phyloP scores from a whole-genome alignment of 805 yeast species.

The Yamadazyma tumulicola region DNA sequence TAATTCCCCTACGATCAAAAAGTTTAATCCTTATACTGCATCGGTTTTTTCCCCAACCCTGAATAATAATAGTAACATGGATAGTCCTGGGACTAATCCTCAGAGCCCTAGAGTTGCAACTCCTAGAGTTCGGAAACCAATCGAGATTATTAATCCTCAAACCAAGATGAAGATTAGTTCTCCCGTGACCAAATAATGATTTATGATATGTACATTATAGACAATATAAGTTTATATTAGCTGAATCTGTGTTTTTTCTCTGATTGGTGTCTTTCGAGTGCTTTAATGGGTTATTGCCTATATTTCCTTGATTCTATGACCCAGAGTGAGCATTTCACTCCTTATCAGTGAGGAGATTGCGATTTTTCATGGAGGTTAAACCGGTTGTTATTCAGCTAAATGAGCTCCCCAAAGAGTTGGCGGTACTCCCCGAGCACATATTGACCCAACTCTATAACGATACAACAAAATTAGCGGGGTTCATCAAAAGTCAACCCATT shows the following conservation, averaged over 20 bases:
- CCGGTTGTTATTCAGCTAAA: conserved; percentile 1
- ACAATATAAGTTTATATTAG: conserved; percentile 1
- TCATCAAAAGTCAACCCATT: conserved; percentile 18
- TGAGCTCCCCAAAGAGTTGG: conserved; percentile 23
- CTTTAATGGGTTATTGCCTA: too few relatives aligned
- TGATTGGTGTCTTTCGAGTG: background rate
- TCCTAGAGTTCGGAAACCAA: conserved; percentile 55
- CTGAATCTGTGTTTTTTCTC: background rate
- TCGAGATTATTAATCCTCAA: conserved; percentile 62
- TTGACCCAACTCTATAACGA: conserved; percentile 23
- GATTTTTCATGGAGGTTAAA: too few relatives aligned
- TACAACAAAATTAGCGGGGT: conserved; percentile 22
- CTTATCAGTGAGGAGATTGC: background rate
- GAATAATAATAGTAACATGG: conserved; percentile 1
- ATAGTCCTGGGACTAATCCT: conserved; percentile 10
- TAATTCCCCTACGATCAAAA: conserved; percentile 37
- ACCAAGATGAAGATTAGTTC: conserved; percentile 56
- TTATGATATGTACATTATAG: conserved; percentile 10
- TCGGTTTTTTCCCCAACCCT: conserved; percentile 52
- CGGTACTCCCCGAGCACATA: conserved; percentile 25
- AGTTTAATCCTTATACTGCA: conserved; percentile 68
- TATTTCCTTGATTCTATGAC: background rate
- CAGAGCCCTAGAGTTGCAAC: conserved; percentile 47
- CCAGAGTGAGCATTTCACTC: background rate
- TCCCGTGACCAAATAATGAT: conserved; percentile 32